Evolutionary conservation across 495 filamentous ascomycete genomes (phyloP), one percentile per base, ranked within the genome.

Genomic region (Neurospora sp.): DNA sequence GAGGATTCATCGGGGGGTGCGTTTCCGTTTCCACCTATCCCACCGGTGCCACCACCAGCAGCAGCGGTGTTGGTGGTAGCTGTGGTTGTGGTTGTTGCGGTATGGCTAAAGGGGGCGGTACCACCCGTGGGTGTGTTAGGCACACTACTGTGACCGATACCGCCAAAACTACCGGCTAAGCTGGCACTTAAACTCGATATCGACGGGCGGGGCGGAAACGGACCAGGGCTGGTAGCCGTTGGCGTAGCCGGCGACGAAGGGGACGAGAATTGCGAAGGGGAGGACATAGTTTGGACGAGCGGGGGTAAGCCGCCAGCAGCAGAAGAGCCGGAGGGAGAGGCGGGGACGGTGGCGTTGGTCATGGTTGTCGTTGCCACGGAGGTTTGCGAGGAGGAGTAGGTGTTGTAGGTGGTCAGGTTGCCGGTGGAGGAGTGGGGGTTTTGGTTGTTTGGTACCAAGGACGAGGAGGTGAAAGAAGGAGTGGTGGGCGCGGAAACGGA

Each of bases 1-100:
- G 96, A 95, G 0, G 86, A 81, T n/a, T 90, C 88, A 76, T 96
- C 93, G 6, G 86, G 31, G 12, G 42, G 42, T 38, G n/a, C 39
- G 2, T 11, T 44, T 60, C 20, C 49, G 49, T 60, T 27, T 14
- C 11, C 49, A 60, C 20, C 10, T 1, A 11, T 23, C 20, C 10
- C 46, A 23, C 16, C 16, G 5, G 8, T n/a, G 3, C 42, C 42
- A 86, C 2, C 31, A 41, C 35, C n/a, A 27, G 31, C n/a, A 27
- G 31, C 18, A 38, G 37, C 8, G 10, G 31, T 46, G 11, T 16
- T 44, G 20, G 20, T 10, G n/a, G 42, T n/a, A n/a, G 27, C 41
- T 12, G 27, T 14, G 27, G 70, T 9, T 11, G 49, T 42, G 12
- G 70, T 10, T 3, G 38, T 39, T 9, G 74, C 18, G 18, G 54